phyloP scores from a whole-genome alignment of 2,329 filamentous ascomycete genomes.

The Cladosporium sp. region DNA sequence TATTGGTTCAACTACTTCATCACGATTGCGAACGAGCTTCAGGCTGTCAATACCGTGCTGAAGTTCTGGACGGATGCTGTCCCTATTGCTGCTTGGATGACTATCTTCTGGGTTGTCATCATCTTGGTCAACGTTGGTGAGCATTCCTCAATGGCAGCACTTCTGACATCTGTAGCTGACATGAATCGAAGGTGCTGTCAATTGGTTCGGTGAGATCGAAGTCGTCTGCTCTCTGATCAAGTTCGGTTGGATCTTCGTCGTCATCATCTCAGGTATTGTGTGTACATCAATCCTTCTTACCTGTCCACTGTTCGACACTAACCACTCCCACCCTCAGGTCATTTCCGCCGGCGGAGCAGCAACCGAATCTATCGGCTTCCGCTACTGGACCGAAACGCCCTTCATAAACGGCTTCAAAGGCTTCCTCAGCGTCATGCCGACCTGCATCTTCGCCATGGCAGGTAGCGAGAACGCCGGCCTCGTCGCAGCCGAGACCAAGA shows the following conservation, averaged over 20 bases:
- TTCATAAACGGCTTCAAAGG: slow-evolving; percentile 83
- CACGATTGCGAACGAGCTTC: slow-evolving; percentile 23
- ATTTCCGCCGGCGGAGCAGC: slow-evolving; percentile 77
- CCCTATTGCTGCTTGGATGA: slow-evolving; percentile 28
- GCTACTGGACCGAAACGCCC: slow-evolving; percentile 76
- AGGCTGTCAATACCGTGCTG: slow-evolving; percentile 29
- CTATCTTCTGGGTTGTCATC: slow-evolving; percentile 28
- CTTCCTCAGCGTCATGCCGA: slow-evolving; percentile 76
- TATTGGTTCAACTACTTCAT: neutral
- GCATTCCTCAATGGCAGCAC: neutral
- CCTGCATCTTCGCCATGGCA: slow-evolving; percentile 73
- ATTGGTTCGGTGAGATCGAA: slow-evolving; percentile 33
- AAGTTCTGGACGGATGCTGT: slow-evolving; percentile 29
- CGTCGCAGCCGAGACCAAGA: slow-evolving; percentile 75
- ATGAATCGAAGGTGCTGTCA: slow-evolving; percentile 17
- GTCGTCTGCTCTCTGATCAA: slow-evolving; percentile 57
- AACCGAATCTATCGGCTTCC: slow-evolving; percentile 75
- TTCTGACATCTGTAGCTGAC: neutral
- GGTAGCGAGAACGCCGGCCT: slow-evolving; percentile 76
- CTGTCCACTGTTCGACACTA: neutral
- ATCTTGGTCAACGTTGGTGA: slow-evolving; percentile 30
- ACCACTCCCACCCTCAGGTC: slow-evolving; percentile 1
- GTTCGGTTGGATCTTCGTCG: slow-evolving; percentile 80
- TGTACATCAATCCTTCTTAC: slow-evolving; percentile 26
- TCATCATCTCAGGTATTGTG: slow-evolving; percentile 84